Evolutionary conservation across 768 basidiomycete species (phyloP).

Genomic region (Tulasnella sp.): DNA sequence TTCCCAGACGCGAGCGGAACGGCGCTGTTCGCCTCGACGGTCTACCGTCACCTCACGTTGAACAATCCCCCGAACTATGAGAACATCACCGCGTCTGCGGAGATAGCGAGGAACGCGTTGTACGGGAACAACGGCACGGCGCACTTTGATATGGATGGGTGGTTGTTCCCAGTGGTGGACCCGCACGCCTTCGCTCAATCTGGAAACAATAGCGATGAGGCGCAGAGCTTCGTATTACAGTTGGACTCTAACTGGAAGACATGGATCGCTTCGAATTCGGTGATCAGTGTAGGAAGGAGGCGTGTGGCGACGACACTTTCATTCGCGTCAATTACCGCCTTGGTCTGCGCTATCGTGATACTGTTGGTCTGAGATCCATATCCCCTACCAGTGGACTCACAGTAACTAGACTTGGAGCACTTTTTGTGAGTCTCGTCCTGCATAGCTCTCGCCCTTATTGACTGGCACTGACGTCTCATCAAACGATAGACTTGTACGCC

Average conservation of each 20-base stretch:
- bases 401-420: no score
- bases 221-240: constrained; percentile 26
- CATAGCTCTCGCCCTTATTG: no score
- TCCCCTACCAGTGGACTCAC: no score
- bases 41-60: constrained; percentile 22
- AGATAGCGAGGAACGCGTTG: background rate
- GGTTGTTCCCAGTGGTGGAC: constrained; percentile 19
- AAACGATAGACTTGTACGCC: no score
- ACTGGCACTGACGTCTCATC: no score
- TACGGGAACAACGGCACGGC: constrained; percentile 12
- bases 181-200: constrained; percentile 21
- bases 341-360: no score
- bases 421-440: no score
- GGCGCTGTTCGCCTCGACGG: constrained; percentile 22
- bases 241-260: constrained; percentile 24
- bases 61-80: background rate
- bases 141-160: constrained; percentile 17
- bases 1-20: constrained; percentile 21
- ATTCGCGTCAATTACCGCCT: no score
- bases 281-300: background rate
- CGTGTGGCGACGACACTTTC: no score
- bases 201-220: constrained; percentile 23
- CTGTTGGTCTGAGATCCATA: no score
- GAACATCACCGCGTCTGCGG: background rate
- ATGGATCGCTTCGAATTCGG: constrained; percentile 14